Evolutionary conservation across 192 early-diverging fungal species (phyloP).

Genomic region (Diversispora epigaea): DNA sequence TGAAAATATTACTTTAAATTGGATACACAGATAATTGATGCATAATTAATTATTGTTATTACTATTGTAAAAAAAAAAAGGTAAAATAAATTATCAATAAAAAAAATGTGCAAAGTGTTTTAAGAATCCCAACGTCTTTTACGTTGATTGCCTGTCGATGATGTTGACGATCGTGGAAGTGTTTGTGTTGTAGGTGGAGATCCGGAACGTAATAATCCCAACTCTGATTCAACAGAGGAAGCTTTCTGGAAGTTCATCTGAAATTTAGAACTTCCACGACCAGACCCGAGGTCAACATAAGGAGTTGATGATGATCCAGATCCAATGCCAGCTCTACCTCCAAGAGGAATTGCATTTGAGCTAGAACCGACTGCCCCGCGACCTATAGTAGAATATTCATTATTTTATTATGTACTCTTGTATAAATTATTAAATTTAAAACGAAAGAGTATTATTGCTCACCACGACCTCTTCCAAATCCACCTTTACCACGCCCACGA

Average conservation of each 20-base stretch:
- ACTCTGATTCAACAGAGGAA: conserved; percentile 6
- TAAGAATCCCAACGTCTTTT: conserved; percentile 28
- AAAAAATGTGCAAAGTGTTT: background rate
- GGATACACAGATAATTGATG: no score
- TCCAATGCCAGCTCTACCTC: conserved; percentile 14
- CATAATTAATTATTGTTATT: no score
- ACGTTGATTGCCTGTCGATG: background rate
- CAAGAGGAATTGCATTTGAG: conserved; percentile 25
- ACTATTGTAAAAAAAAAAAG: background rate
- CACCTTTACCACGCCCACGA: conserved; percentile 45
- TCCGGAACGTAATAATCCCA: conserved; percentile 15
- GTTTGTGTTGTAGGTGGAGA: conserved; percentile 6
- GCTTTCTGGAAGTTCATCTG: conserved; percentile 34
- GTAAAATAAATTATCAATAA: background rate
- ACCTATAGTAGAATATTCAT: background rate
- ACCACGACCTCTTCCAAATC: conserved; percentile 48
- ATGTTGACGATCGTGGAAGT: background rate
- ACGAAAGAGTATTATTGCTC: conserved; percentile 1
- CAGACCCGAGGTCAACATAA: background rate
- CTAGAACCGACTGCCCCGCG: conserved; percentile 5
- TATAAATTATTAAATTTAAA: background rate
- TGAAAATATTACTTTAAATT: no score
- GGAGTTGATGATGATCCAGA: conserved; percentile 9
- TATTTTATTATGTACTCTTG: background rate
- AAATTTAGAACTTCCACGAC: background rate